Conservation (phyloP, 495 filamentous ascomycete genomes). For the Penicillium goetzii region DNA sequence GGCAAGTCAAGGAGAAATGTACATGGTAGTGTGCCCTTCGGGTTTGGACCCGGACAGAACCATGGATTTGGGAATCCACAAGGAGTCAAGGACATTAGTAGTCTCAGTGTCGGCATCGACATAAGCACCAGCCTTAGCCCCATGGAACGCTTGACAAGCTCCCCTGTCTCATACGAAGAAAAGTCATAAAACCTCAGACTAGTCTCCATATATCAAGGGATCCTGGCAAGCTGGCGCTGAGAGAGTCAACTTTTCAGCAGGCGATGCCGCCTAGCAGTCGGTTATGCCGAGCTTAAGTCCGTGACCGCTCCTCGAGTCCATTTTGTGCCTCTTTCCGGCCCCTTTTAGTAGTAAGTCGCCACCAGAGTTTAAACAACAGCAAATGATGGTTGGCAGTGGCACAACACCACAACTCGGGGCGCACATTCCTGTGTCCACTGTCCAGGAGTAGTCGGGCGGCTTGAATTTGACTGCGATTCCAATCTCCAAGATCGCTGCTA, state of each 20-base stretch:
- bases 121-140: background rate
- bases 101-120: background rate
- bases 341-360: background rate
- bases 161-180: background rate
- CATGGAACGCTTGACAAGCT: background rate
- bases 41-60: background rate
- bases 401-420: conserved; percentile 5
- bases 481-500: conserved; percentile 29
- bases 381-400: background rate
- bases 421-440: conserved; percentile 11
- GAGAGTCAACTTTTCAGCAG: background rate
- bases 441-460: too few relatives aligned
- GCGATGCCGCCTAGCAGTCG: background rate
- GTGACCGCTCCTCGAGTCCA: background rate
- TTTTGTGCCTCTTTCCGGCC: background rate
- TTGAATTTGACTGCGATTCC: background rate
- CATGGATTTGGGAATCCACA: background rate
- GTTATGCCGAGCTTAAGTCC: conserved; percentile 1
- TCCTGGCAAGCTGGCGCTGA: background rate
- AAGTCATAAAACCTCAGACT: background rate
- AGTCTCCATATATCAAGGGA: background rate
- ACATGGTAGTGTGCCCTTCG: background rate
- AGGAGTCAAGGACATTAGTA: background rate
- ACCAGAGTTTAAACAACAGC: background rate
- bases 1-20: conserved; percentile 19